Percentiles rank a stretch among this genome's conserved stretches.
Conservation (phyloP, 441 rosid species). For the Erodium texanum region DNA sequence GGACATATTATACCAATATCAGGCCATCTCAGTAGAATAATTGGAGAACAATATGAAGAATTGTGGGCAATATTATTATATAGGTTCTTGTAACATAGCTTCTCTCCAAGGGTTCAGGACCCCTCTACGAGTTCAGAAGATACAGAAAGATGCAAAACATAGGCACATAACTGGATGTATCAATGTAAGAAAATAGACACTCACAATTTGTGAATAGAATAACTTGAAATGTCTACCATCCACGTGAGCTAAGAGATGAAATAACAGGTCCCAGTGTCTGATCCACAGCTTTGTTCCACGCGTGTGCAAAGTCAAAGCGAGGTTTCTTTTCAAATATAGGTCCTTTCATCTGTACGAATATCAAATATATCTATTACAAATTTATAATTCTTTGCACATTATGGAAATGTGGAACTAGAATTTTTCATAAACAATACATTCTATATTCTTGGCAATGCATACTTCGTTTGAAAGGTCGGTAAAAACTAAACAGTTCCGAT, state of each 20-base stretch:
- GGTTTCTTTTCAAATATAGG: slow-evolving; percentile 48
- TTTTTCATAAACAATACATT: neutral
- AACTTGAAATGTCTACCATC: slow-evolving; percentile 33
- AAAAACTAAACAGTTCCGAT: neutral
- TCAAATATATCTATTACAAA: slow-evolving; percentile 17
- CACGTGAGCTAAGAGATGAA: slow-evolving; percentile 51
- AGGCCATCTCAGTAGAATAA: neutral
- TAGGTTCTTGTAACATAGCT: slow-evolving; percentile 4
- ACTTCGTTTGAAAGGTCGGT: neutral
- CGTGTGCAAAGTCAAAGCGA: slow-evolving; percentile 39
- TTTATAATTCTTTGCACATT: slow-evolving; percentile 11
- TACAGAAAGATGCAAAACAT: neutral
- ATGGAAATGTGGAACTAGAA: slow-evolving; percentile 3
- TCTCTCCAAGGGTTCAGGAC: slow-evolving; percentile 10
- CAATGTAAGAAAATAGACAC: slow-evolving; percentile 11
- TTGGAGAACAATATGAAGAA: neutral
- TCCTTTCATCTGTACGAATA: slow-evolving; percentile 41
- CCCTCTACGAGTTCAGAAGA: slow-evolving; percentile 6
- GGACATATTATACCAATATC: neutral
- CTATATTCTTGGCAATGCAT: neutral
- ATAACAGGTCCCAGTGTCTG: slow-evolving; percentile 58
- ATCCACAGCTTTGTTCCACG: slow-evolving; percentile 88
- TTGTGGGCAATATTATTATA: slow-evolving; percentile 9
- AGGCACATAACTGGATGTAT: slow-evolving; percentile 9
- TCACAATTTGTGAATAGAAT: neutral